Evolutionary conservation across 2,329 filamentous ascomycete species (phyloP), one percentile per base, ranked within the genome.

Genomic region (Dactylellina leptospora): DNA sequence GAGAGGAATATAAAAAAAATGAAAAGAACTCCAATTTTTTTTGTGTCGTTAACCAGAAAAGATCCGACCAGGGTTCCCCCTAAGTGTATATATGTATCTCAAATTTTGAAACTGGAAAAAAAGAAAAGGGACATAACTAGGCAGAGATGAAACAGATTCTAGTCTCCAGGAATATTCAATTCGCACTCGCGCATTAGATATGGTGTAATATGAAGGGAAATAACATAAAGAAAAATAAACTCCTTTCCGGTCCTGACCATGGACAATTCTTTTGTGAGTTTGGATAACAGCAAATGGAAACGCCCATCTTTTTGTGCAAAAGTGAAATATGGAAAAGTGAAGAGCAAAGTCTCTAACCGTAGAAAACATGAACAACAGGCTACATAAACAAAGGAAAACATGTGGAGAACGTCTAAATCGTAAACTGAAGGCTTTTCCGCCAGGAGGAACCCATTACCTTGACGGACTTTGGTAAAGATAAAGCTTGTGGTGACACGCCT

Each of bases 231-330:
- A 51, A 68, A 59, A 30, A 58, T 45, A 51, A 68, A 68, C 68
- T 72, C 68, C 68, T 63, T 72, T 56, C 59, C 68, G 55, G 68
- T 60, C 68, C 68, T 64, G 68, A 72, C 68, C 68, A 64, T 59
- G 68, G 68, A 64, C 59, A 64, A 55, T 72, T 72, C 68, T 72
- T 72, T 72, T 72, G 36, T 22, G 40, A 53, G 28, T 25, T 33
- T 44, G 47, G 59, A 55, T 18, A 64, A 55, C 47, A 59, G 47
- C 58, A 60, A 64, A 16, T 42, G 38, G 58, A 54, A 72, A 72
- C 68, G 68, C 68, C 68, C 68, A 72, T 72, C 59, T 72, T 70
- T 51, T 70, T 51, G 68, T 72, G 68, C 59, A 64, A 63, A 30
- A 40, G 23, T 44, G 51, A 53, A 70, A 61, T 8, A 20, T 27